Conservation (phyloP, 2,329 filamentous ascomycete genomes). For the Xylariaceae sp. region DNA sequence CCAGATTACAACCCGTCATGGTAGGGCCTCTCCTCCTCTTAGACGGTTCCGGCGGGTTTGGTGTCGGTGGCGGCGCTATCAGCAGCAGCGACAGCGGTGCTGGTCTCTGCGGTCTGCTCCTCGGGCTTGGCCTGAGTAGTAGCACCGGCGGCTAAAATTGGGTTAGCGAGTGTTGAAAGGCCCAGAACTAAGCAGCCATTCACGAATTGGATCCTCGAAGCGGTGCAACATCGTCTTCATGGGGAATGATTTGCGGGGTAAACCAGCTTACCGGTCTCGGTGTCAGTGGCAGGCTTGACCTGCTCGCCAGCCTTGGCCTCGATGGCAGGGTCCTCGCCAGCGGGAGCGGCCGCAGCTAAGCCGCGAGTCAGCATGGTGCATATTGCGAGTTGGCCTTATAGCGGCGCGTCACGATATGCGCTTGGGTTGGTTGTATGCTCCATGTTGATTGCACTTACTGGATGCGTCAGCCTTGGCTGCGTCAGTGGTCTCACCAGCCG, state of each 20-base stretch:
- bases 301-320: constrained; percentile 31
- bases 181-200: background rate
- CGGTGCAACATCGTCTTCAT: constrained; percentile 1
- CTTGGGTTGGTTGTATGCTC: background rate
- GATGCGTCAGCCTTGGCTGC: constrained; percentile 25
- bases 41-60: constrained; percentile 11
- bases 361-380: constrained; percentile 7
- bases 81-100: constrained; percentile 23
- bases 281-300: constrained; percentile 13
- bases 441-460: constrained; percentile 10
- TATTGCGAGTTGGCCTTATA: background rate
- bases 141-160: constrained; percentile 13
- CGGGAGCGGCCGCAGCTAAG: constrained; percentile 8
- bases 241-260: constrained; percentile 6
- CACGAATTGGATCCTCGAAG: background rate
- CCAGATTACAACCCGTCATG: background rate
- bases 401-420: background rate
- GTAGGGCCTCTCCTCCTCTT: background rate
- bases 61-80: constrained; percentile 6
- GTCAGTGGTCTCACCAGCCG: constrained; percentile 23
- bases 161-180: constrained; percentile 15
- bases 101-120: constrained; percentile 17
- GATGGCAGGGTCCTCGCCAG: constrained; percentile 15
- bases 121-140: background rate
- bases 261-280: constrained; percentile 30